Base-by-base conservation (phyloP, 805 yeast genomes). In the Wickerhamiella qilinensis region DNA sequence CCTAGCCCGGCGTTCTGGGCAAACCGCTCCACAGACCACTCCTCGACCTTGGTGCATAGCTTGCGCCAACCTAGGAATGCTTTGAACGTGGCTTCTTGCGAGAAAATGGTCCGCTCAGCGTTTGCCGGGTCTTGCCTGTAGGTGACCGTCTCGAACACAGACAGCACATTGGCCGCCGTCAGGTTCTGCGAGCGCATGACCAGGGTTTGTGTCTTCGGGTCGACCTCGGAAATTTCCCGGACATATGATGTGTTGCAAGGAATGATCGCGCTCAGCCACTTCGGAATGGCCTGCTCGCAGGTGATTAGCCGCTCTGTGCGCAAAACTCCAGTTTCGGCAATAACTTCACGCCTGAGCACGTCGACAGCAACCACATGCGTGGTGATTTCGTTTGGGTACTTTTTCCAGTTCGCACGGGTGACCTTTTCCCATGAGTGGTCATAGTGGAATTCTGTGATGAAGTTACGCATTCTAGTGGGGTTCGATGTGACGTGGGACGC, bases 311-410 rank as follows among this genome's bases (percentile, higher is more conserved):
- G 66, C 59, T 91, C 97, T 0, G 94, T 79, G 16, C 77, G 67
- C 31, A 88, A 63, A 3, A 71, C 63, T 4, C 68, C 68, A 1
- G 69, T 67, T 6, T 56, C 59, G 1, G 66, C 59, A 47, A 73
- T 70, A 17, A 84, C 52, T 49, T 77, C 84, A 45, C 97, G 67
- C 42, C 79, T 66, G 24, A 88, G 58, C 1, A 84, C 83, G 55
- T 88, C 98, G 16, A 91, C 97, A 1, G 91, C 91, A 21, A 83
- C 77, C 8, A 88, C 98, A 58, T 88, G 98, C 1, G 93, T 71
- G 6, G 94, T 76, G 42, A 77, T 67, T 49, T 85, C 93, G 55
- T 91, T 88, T n/a, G 98, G 98, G 59, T 88, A 88, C 50, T 88
- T 88, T 47, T 72, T 75, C 98, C 98, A 88, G 59, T 86, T 85